These are phyloP conservation scores for Eucalyptus grandis DNA, from an alignment of 345 rosid species.

Conservation along the genomic window DNA sequence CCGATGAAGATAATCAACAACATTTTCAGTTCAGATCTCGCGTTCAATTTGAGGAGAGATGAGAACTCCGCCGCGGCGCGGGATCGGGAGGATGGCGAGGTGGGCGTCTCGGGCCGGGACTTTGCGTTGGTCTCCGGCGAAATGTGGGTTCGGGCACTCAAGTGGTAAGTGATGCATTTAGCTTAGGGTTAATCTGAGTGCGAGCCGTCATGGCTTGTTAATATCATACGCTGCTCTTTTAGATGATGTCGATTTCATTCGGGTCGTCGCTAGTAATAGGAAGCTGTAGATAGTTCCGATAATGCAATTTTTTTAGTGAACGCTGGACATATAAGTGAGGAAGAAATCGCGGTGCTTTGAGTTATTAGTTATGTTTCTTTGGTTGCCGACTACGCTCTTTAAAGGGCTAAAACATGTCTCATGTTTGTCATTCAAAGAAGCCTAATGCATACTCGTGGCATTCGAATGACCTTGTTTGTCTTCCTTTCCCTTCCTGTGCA, in stretches of 20 bases:
- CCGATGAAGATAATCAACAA: conserved; percentile 93
- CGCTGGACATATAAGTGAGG: background rate
- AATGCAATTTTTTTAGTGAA: background rate
- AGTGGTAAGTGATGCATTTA: conserved; percentile 38
- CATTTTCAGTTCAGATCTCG: conserved; percentile 73
- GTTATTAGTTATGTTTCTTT: background rate
- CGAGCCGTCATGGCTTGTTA: background rate
- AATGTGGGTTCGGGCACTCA: conserved; percentile 93
- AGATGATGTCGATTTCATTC: background rate
- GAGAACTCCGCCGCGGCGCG: conserved; percentile 24
- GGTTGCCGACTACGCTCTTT: background rate
- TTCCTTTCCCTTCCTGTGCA: conserved; percentile 6
- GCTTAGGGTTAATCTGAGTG: background rate
- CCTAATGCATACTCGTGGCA: background rate
- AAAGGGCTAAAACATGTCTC: background rate
- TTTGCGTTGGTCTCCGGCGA: conserved; percentile 90
- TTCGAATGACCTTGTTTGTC: background rate
- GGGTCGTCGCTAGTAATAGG: background rate
- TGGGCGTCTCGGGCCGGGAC: conserved; percentile 77
- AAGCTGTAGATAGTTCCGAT: background rate
- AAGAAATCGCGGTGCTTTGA: background rate
- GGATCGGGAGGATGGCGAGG: conserved; percentile 55
- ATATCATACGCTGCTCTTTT: background rate
- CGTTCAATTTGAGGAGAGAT: conserved; percentile 68
- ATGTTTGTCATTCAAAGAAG: background rate